Evolutionary conservation across 192 early-diverging fungal genomes (phyloP).

Genomic region (Paraglomus occultum): DNA sequence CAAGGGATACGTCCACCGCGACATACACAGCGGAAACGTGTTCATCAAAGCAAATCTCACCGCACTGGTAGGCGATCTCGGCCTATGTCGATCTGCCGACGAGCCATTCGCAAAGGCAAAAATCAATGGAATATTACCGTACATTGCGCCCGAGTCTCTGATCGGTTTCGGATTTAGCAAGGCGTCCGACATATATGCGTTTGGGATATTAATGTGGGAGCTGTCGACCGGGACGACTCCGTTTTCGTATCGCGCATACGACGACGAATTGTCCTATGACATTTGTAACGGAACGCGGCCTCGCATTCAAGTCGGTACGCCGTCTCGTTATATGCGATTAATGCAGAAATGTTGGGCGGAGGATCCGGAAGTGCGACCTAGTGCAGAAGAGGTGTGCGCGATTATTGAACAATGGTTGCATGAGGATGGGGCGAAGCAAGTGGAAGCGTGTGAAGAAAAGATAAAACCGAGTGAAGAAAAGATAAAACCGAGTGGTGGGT

Average conservation of each 20-base stretch:
- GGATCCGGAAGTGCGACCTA: conserved; percentile 30
- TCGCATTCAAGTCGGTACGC: conserved; percentile 38
- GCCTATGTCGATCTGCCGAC: background rate
- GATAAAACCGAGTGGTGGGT: too few species aligned
- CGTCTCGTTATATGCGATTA: conserved; percentile 34
- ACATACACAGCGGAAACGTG: conserved; percentile 46
- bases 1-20: conserved; percentile 39
- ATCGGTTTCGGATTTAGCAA: background rate
- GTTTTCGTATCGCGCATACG: conserved; percentile 28
- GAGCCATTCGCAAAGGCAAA: too few species aligned
- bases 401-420: conserved; percentile 27
- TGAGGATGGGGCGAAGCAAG: too few species aligned
- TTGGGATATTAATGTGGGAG: conserved; percentile 44
- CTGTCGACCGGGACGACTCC: conserved; percentile 40
- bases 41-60: conserved; percentile 1
- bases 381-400: conserved; percentile 33
- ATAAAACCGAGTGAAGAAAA: too few species aligned
- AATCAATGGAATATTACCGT: conserved; percentile 5
- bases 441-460: too few species aligned
- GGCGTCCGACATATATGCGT: conserved; percentile 38
- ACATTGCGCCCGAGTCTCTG: conserved; percentile 4
- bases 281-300: conserved; percentile 34
- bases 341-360: conserved; percentile 39
- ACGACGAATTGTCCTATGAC: conserved; percentile 22
- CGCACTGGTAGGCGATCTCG: background rate